phyloP scores from a whole-genome alignment of 106 monocot species.

The Platanthera guangdongensis region DNA sequence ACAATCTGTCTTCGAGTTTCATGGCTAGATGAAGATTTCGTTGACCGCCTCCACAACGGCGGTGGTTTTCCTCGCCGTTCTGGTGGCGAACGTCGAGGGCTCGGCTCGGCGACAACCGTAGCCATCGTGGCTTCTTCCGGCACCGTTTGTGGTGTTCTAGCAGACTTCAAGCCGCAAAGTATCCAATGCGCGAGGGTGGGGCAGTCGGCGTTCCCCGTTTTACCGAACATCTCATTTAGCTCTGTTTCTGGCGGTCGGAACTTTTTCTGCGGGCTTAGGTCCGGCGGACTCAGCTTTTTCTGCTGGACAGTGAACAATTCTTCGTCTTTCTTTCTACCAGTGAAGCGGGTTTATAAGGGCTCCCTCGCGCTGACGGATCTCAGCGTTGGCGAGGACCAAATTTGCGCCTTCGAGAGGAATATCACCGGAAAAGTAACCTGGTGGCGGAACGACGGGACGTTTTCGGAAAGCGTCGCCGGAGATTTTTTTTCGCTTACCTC shows the following conservation, averaged over 20 bases:
- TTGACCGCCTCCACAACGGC: background rate
- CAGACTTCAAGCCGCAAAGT: constrained; percentile 10
- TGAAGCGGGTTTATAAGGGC: constrained; percentile 64
- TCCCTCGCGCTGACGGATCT: constrained; percentile 18
- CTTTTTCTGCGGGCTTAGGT: constrained; percentile 38
- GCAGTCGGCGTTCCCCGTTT: constrained; percentile 7
- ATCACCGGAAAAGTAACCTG: constrained; percentile 22
- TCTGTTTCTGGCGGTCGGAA: constrained; percentile 35
- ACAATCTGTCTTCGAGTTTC: background rate
- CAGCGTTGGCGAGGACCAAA: constrained; percentile 58
- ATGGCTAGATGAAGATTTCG: constrained; percentile 6
- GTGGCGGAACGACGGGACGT: constrained; percentile 41
- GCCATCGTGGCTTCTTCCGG: constrained; percentile 22
- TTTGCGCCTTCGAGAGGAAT: constrained; percentile 28
- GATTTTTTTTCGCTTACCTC: constrained; percentile 57
- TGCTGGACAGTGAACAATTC: constrained; percentile 40
- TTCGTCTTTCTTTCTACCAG: constrained; percentile 1
- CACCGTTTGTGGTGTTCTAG: constrained; percentile 43
- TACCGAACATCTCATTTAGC: constrained; percentile 28
- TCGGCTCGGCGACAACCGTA: constrained; percentile 30
- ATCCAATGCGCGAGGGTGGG: constrained; percentile 20
- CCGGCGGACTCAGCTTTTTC: constrained; percentile 37
- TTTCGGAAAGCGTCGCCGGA: constrained; percentile 23
- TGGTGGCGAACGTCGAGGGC: background rate
- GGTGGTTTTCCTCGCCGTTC: background rate